Percentiles rank a stretch among this genome's conserved stretches.
These are phyloP conservation scores for Tympanopsis confertula DNA, from an alignment of 2,329 filamentous ascomycete genomes.

Conservation along the genomic window DNA sequence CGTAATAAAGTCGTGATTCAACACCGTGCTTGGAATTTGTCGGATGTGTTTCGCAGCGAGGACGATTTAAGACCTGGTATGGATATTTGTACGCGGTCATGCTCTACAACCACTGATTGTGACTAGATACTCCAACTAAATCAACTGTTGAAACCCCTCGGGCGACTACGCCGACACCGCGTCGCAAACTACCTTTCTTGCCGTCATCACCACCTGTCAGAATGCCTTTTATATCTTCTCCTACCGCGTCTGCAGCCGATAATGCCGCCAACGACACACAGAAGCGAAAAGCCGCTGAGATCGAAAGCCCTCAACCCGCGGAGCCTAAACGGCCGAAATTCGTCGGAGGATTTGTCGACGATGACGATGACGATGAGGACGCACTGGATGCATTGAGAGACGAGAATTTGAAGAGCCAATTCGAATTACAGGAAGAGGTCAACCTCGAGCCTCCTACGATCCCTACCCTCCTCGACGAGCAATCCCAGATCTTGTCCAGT, in stretches of 20 bases:
- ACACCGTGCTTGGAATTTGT: conserved; percentile 25
- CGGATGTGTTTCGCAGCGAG: conserved; percentile 26
- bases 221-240: conserved; percentile 28
- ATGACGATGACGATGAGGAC: conserved; percentile 20
- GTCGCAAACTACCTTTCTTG: conserved; percentile 7
- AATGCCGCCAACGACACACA: conserved; percentile 14
- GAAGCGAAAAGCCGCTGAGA: conserved; percentile 23
- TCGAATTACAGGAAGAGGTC: not conserved
- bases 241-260: conserved; percentile 19
- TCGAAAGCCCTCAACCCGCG: conserved; percentile 8
- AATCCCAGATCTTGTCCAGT: not conserved
- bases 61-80: conserved; percentile 22
- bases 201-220: conserved; percentile 19
- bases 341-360: conserved; percentile 25
- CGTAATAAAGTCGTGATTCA: conserved; percentile 24
- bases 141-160: conserved; percentile 1
- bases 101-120: not conserved
- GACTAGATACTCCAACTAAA: conserved; percentile 23
- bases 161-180: conserved; percentile 5
- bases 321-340: conserved; percentile 15
- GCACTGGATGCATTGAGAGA: conserved; percentile 2
- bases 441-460: not conserved
- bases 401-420: conserved; percentile 1
- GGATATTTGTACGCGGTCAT: conserved; percentile 1
- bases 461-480: too few relatives aligned